phyloP scores from a whole-genome alignment of 805 yeast species.

The Wickerhamomyces queroliae region DNA sequence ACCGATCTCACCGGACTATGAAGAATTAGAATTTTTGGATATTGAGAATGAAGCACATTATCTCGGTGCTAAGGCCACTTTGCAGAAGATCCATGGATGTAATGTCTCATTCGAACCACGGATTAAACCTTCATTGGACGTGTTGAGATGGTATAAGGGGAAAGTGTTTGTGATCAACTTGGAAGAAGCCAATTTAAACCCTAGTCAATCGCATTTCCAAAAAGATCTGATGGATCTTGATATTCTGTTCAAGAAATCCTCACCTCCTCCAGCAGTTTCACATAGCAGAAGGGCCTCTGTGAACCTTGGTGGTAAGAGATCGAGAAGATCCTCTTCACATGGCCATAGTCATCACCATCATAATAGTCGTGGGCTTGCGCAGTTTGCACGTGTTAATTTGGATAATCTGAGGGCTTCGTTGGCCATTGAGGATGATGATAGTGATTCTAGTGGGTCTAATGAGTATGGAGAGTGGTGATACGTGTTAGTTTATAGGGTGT shows the following conservation, averaged over 20 bases:
- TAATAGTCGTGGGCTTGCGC: background rate
- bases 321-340: background rate
- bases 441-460: no score
- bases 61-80: conserved; percentile 9
- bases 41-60: conserved; percentile 6
- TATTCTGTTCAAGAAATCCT: conserved; percentile 7
- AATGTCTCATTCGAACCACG: conserved; percentile 19
- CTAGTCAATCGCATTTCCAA: conserved; percentile 1
- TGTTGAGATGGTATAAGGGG: conserved; percentile 13
- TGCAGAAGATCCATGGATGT: conserved; percentile 13
- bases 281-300: no score
- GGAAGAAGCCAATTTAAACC: conserved; percentile 12
- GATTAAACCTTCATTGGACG: conserved; percentile 8
- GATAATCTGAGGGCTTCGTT: no score
- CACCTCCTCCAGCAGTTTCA: background rate
- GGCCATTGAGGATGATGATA: no score
- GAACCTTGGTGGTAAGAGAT: no score
- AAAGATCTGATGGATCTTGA: conserved; percentile 13
- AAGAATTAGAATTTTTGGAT: conserved; percentile 13
- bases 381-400: no score
- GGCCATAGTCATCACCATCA: no score
- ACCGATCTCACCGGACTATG: conserved; percentile 12
- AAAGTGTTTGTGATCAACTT: conserved; percentile 18
- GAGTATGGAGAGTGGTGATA: no score
- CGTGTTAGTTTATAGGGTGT: no score